Percentiles rank a stretch among this genome's conserved stretches.
Conservation (phyloP, 139 green algal genomes). For the Asterochloris sp. region DNA sequence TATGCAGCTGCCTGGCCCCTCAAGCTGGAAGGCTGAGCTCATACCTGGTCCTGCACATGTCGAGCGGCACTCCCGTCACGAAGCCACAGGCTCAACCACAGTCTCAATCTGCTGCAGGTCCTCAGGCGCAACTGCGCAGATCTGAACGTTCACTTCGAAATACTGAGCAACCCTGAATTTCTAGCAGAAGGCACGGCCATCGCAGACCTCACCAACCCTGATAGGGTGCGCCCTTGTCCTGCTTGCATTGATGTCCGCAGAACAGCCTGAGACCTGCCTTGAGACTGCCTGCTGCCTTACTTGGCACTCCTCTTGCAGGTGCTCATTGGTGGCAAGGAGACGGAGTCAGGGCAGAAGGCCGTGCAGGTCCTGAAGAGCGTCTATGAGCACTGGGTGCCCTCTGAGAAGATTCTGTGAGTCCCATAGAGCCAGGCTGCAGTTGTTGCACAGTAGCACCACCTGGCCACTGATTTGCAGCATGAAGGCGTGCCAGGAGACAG, state of each 20-base stretch:
- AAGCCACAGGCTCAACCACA: background rate
- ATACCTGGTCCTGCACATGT: background rate
- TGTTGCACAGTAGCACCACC: too few species aligned
- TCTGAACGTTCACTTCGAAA: constrained; percentile 84
- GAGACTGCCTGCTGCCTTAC: background rate
- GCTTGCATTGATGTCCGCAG: background rate
- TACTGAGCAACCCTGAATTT: constrained; percentile 92
- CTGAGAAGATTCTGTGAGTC: constrained; percentile 83
- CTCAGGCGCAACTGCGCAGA: constrained; percentile 75
- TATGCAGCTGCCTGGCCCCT: background rate
- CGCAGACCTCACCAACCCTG: constrained; percentile 75
- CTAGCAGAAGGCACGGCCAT: constrained; percentile 90
- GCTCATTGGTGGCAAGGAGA: constrained; percentile 86
- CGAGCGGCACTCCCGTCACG: background rate
- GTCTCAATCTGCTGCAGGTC: constrained; percentile 44
- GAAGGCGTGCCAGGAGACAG: too few species aligned
- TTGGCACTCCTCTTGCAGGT: constrained; percentile 51
- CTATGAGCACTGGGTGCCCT: constrained; percentile 96
- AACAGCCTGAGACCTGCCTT: background rate
- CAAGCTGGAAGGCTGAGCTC: background rate
- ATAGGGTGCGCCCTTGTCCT: constrained; percentile 47
- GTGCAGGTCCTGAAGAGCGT: constrained; percentile 76
- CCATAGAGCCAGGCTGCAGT: too few species aligned
- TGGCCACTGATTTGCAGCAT: too few species aligned
- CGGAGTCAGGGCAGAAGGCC: constrained; percentile 62